Evolutionary conservation across 192 early-diverging fungal species (phyloP).

Genomic region (Coemansia sp.): DNA sequence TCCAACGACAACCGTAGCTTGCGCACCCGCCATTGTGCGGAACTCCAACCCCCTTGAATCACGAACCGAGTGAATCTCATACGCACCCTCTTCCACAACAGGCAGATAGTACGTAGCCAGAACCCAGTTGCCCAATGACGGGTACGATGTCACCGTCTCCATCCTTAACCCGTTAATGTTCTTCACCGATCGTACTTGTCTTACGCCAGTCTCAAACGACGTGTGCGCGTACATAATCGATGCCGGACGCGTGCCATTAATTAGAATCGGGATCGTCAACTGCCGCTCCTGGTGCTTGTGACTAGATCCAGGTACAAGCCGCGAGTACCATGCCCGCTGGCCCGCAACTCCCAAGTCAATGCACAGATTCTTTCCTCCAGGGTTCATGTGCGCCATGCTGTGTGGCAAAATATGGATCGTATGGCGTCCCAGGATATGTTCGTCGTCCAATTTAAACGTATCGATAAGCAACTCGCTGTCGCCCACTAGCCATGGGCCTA

Average conservation of each 20-base stretch:
- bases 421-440: constrained; percentile 52
- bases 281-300: constrained; percentile 10
- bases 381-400: constrained; percentile 52
- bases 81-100: constrained; percentile 34
- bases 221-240: constrained; percentile 43
- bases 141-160: constrained; percentile 26
- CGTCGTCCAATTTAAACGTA: constrained; percentile 42
- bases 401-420: constrained; percentile 54
- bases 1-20: constrained; percentile 38
- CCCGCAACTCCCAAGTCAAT: constrained; percentile 16
- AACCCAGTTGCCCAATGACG: constrained; percentile 42
- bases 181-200: constrained; percentile 28
- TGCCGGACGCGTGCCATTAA: constrained; percentile 48
- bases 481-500: constrained; percentile 45
- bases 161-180: constrained; percentile 25
- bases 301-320: neutral
- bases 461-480: constrained; percentile 53
- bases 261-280: constrained; percentile 36
- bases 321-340: constrained; percentile 24
- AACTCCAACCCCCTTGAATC: constrained; percentile 47
- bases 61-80: constrained; percentile 39
- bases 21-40: constrained; percentile 33
- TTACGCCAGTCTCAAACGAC: constrained; percentile 40
- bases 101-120: constrained; percentile 45
- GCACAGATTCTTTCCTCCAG: constrained; percentile 23